Conservation (phyloP, 768 basidiomycete species). For the Psilocybe cubensis region DNA sequence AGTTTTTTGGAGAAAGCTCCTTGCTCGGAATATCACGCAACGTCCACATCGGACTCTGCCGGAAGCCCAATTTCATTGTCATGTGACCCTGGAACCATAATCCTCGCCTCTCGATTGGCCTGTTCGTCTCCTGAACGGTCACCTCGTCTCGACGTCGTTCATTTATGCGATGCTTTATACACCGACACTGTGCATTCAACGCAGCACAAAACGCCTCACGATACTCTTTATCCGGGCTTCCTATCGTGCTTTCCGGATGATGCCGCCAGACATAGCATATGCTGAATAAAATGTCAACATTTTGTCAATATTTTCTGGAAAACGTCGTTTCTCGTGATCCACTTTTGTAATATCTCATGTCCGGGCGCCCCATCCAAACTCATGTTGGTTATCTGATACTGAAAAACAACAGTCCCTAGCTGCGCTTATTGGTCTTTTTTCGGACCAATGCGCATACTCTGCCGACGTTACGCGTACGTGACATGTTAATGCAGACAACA, state of each 20-base stretch:
- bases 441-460: background rate
- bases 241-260: no score
- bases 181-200: no score
- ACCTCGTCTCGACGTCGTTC: background rate
- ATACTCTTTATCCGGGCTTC: no score
- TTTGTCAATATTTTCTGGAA: no score
- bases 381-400: background rate
- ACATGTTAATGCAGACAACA: background rate
- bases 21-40: conserved; percentile 37
- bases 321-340: no score
- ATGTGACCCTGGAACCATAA: conserved; percentile 14
- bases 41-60: conserved; percentile 31
- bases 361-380: background rate
- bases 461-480: background rate
- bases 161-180: no score
- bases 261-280: no score
- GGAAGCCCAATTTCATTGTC: conserved; percentile 13
- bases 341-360: background rate
- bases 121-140: background rate
- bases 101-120: conserved; percentile 14
- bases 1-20: conserved; percentile 32
- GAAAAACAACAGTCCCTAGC: background rate
- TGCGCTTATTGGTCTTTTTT: background rate
- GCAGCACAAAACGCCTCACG: no score
- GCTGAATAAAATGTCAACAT: no score